Evolutionary conservation across 495 filamentous ascomycete species (phyloP).

Genomic region (Hypoxylon trugodes): DNA sequence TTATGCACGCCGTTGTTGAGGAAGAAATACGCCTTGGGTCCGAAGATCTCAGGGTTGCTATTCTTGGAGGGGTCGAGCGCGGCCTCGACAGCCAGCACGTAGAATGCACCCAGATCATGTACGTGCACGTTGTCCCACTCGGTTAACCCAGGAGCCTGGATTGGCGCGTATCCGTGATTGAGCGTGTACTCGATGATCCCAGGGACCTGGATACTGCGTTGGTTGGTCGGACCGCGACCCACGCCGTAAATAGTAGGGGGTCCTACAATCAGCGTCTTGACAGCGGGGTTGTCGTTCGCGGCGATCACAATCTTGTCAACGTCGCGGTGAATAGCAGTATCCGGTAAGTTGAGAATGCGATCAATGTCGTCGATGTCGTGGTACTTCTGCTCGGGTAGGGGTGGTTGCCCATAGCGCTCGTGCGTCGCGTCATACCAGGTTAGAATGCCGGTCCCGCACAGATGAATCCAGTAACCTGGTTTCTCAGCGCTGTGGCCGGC

Average conservation of each 20-base stretch:
- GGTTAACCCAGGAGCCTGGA: constrained; percentile 69
- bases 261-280: constrained; percentile 76
- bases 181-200: constrained; percentile 64
- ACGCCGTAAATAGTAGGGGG: constrained; percentile 81
- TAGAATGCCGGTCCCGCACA: constrained; percentile 57
- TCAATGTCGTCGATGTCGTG: constrained; percentile 50
- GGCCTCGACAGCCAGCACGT: constrained; percentile 70
- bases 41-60: constrained; percentile 70
- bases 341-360: constrained; percentile 49
- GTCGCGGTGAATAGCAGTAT: constrained; percentile 53
- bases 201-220: constrained; percentile 71
- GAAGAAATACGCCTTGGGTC: constrained; percentile 77
- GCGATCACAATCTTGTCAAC: constrained; percentile 56
- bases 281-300: constrained; percentile 52
- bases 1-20: constrained; percentile 71
- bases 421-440: constrained; percentile 54
- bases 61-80: constrained; percentile 52
- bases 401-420: constrained; percentile 52
- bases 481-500: constrained; percentile 55
- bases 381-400: constrained; percentile 48
- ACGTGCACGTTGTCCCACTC: constrained; percentile 81
- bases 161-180: constrained; percentile 67
- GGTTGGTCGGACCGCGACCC: constrained; percentile 76
- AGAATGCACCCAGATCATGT: constrained; percentile 73
- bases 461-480: constrained; percentile 59